Evolutionary conservation across 1,284 basidiomycete species (phyloP).

Genomic region (Ceratobasidium papillatum): DNA sequence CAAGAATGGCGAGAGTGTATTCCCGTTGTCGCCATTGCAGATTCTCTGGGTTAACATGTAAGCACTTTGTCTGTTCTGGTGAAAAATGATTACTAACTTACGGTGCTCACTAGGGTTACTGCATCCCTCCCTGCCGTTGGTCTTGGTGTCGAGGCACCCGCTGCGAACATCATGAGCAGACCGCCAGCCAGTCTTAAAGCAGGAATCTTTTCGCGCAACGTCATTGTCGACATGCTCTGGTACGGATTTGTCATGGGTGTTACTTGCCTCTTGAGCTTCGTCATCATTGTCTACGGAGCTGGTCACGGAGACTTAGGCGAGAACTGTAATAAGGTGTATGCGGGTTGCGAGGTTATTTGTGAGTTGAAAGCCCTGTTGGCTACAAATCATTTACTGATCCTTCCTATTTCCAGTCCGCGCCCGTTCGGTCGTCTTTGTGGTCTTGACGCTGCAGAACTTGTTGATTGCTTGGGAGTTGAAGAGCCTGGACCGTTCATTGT

Average conservation of each 20-base stretch:
- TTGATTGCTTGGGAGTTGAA: conserved; percentile 58
- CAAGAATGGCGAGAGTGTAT: conserved; percentile 63
- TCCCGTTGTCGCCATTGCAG: conserved; percentile 72
- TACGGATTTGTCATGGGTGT: conserved; percentile 73
- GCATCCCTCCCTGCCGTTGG: conserved; percentile 67
- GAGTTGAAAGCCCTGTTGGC: neutral
- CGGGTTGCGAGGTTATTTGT: conserved; percentile 58
- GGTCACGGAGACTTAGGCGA: conserved; percentile 59
- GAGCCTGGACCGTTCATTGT: conserved; percentile 7
- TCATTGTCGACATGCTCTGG: conserved; percentile 64
- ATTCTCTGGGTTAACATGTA: conserved; percentile 68
- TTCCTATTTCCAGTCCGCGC: conserved; percentile 51
- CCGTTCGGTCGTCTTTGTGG: conserved; percentile 63
- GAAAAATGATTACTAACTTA: neutral
- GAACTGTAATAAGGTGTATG: conserved; percentile 60
- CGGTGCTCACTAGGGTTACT: conserved; percentile 54
- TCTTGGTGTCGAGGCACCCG: conserved; percentile 66
- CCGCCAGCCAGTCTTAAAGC: conserved; percentile 61
- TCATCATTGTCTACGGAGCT: conserved; percentile 64
- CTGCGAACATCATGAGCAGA: conserved; percentile 65
- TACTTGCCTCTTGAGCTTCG: conserved; percentile 62
- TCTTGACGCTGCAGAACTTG: conserved; percentile 61
- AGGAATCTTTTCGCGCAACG: conserved; percentile 62
- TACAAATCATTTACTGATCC: neutral
- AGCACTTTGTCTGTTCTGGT: neutral